These are phyloP conservation scores for Monilinia laxa DNA, from an alignment of 2,329 filamentous ascomycete genomes.

Conservation along the genomic window DNA sequence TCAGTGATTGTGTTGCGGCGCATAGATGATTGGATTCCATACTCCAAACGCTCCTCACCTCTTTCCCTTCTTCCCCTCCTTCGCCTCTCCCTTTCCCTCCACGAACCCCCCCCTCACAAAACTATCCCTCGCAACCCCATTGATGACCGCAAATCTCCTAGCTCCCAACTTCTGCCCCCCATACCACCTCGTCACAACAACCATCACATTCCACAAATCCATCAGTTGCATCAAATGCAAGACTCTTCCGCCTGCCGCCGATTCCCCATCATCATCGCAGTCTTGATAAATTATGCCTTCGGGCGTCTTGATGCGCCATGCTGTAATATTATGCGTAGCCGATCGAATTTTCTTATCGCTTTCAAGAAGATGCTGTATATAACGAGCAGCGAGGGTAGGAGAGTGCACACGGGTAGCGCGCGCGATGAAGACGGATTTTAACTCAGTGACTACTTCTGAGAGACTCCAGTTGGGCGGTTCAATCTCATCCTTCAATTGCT, in stretches of 20 bases:
- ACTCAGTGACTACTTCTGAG: slow-evolving; percentile 72
- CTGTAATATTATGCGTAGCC: slow-evolving; percentile 93
- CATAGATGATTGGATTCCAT: too few relatives aligned
- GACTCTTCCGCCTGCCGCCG: slow-evolving; percentile 81
- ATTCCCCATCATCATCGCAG: slow-evolving; percentile 94
- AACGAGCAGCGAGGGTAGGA: slow-evolving; percentile 67
- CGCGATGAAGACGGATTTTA: slow-evolving; percentile 85
- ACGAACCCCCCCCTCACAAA: slow-evolving; percentile 75
- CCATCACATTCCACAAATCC: slow-evolving; percentile 89
- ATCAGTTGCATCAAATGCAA: slow-evolving; percentile 92
- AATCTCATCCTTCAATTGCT: slow-evolving; percentile 29
- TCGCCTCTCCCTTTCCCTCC: slow-evolving; percentile 49
- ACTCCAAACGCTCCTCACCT: too few relatives aligned
- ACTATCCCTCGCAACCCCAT: slow-evolving; percentile 78
- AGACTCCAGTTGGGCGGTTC: slow-evolving; percentile 61
- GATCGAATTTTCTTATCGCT: slow-evolving; percentile 81
- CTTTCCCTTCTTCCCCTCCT: slow-evolving; percentile 33
- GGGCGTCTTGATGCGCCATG: slow-evolving; percentile 75
- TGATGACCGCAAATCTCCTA: slow-evolving; percentile 87
- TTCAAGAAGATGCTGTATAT: slow-evolving; percentile 71
- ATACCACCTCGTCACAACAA: slow-evolving; percentile 94
- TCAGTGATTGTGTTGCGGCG: too few relatives aligned
- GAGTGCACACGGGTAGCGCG: slow-evolving; percentile 69
- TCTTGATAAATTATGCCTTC: slow-evolving; percentile 69
- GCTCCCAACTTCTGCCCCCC: slow-evolving; percentile 87